Evolutionary conservation across 106 monocot genomes (phyloP), one percentile per base, ranked within the genome.

Genomic region (Apostasia ramifera): DNA sequence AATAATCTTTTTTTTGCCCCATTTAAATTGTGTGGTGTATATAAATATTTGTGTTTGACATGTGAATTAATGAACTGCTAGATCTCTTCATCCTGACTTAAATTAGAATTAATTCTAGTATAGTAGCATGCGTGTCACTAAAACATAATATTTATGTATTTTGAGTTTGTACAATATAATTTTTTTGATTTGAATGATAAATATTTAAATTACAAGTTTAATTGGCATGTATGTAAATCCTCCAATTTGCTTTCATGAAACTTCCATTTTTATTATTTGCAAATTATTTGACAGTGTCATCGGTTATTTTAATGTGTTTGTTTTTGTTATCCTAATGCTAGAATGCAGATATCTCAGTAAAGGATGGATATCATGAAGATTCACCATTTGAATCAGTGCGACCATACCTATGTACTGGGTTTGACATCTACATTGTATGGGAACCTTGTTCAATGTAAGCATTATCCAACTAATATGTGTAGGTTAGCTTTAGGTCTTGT

Each of bases 391-490:
- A 91, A 69, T 12, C 65, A 66, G 61, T 45, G 44, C 68, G 83
- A 6, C 95, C 95, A 66, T 97, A 97, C 70, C 65, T 97, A 8
- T 97, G 95, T 71, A 97, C 92, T 14, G 92, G 95, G 40, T 97
- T 78, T 74, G 95, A 97, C 63, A 85, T 92, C 61, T 97, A 87
- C 70, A 84, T 97, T 13, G 75, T 76, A 13, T 89, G 92, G 84
- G 95, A 92, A 73, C 95, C 95, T 54, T 97, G 95, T 54, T 14
- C 89, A 56, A 89, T 97, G 95, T 95, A 78, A 84, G 91, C 86
- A 63, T 47, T n/a, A 46, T 57, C 65, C 57, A 57, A 75, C 9
- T 5, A 40, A 51, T 12, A 12, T 40, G 42, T 44, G 6, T 45
- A 41, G 42, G 38, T 61, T 61, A 10, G 40, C 10, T 3, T 40